A percentile compares a stretch with the other conserved stretches of the same genome.
Evolutionary conservation across 495 filamentous ascomycete genomes (phyloP).

Genomic region (Penicillium paxilli): DNA sequence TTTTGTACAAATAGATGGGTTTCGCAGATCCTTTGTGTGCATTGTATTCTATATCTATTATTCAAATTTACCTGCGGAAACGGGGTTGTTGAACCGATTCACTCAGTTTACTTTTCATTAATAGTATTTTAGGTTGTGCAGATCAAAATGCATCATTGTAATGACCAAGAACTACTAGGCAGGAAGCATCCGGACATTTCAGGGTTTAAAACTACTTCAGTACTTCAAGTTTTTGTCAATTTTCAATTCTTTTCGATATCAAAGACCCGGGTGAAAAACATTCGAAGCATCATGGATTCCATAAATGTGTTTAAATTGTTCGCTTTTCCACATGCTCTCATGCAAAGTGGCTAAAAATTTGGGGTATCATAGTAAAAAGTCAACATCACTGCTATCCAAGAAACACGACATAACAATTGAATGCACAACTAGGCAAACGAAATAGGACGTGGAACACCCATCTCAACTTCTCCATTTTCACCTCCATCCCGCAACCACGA

Average conservation of each 20-base stretch:
- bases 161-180: too few species aligned
- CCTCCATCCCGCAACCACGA: background rate
- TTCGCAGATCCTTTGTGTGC: constrained; percentile 31
- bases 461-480: background rate
- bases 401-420: background rate
- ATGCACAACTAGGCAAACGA: constrained; percentile 7
- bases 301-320: too few species aligned
- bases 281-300: too few species aligned
- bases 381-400: background rate
- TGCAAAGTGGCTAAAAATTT: too few species aligned
- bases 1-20: constrained; percentile 43
- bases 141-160: too few species aligned
- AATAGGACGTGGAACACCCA: constrained; percentile 1
- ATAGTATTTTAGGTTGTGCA: too few species aligned
- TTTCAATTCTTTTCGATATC: too few species aligned
- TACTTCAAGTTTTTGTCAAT: too few species aligned
- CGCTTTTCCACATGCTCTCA: too few species aligned
- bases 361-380: background rate
- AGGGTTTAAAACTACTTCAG: too few species aligned
- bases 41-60: constrained; percentile 38
- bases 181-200: too few species aligned
- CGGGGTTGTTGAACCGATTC: background rate
- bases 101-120: background rate
- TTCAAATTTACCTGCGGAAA: background rate
- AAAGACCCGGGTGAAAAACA: too few species aligned